Conservation (phyloP, 306 rosid genomes). For the Cucurbita ficifolia region DNA sequence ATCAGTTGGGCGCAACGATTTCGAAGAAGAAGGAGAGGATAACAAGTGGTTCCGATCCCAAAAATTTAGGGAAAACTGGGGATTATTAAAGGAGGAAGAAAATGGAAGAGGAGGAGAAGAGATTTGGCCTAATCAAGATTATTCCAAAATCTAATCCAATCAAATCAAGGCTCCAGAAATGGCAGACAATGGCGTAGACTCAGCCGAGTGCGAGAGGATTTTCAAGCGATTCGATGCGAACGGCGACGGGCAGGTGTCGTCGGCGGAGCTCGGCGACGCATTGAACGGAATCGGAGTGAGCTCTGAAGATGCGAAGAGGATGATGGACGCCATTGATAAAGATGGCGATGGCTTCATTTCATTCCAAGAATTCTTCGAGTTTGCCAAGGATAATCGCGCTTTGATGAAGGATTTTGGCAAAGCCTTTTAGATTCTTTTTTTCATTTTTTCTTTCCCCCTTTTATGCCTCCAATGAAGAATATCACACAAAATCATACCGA, state of each 20-base stretch:
- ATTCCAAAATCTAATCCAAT: background rate
- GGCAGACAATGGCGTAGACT: conserved; percentile 21
- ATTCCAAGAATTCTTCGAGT: conserved; percentile 29
- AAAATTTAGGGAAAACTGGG: background rate
- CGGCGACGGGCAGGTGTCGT: conserved; percentile 54
- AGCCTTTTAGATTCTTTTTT: conserved; percentile 21
- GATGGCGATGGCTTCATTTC: conserved; percentile 64
- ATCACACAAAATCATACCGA: background rate
- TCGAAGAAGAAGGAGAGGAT: background rate
- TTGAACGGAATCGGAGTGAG: conserved; percentile 44
- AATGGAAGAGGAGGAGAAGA: background rate
- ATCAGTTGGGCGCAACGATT: background rate
- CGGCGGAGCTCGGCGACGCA: conserved; percentile 56
- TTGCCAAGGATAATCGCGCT: conserved; percentile 48
- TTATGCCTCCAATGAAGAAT: background rate
- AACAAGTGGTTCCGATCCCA: background rate
- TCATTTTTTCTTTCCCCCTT: too few relatives aligned
- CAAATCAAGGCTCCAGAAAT: background rate
- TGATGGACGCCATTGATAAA: conserved; percentile 67
- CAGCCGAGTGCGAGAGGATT: conserved; percentile 36
- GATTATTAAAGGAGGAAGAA: background rate
- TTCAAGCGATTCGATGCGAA: conserved; percentile 55
- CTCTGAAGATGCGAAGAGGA: conserved; percentile 29
- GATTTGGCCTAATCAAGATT: background rate
- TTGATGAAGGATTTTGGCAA: conserved; percentile 58